These are phyloP conservation scores for Lactuca saligna DNA, from an alignment of 129 eudicot species.

Conservation along the genomic window DNA sequence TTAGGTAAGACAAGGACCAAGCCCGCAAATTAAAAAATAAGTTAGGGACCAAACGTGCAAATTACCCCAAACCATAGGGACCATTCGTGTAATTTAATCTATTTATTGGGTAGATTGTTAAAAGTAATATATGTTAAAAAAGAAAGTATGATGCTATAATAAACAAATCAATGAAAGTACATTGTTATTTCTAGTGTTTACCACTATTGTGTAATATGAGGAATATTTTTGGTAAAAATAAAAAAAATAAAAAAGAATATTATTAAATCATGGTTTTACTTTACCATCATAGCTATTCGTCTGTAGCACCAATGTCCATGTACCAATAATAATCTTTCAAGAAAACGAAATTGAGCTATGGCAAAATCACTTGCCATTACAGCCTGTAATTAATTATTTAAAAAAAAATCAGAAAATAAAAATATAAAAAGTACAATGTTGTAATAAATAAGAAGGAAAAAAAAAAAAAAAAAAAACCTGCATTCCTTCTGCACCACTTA, in stretches of 20 bases:
- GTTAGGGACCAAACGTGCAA: too few relatives aligned
- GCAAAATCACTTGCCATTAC: constrained; percentile 97
- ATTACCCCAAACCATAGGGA: too few relatives aligned
- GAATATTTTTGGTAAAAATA: constrained; percentile 10
- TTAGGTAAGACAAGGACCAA: too few relatives aligned
- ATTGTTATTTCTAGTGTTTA: neutral
- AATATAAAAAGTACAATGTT: neutral
- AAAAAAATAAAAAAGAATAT: neutral
- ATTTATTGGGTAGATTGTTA: too few relatives aligned
- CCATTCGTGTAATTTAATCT: too few relatives aligned
- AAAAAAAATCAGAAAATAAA: neutral
- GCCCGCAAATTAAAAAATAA: too few relatives aligned
- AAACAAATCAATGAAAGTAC: neutral
- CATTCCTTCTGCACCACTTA: constrained; percentile 98
- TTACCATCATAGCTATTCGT: constrained; percentile 95
- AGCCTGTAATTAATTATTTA: constrained; percentile 54
- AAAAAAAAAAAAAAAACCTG: constrained; percentile 49
- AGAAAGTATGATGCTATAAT: too few relatives aligned
- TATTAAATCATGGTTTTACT: constrained; percentile 33
- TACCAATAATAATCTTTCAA: constrained; percentile 84
- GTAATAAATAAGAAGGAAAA: neutral
- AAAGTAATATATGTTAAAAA: too few relatives aligned
- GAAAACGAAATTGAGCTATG: constrained; percentile 89
- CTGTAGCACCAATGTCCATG: constrained; percentile 99
- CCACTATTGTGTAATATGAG: neutral